Evolutionary conservation across 352 stramenopile species (phyloP).

Genomic region (Phytophthora cactorum): DNA sequence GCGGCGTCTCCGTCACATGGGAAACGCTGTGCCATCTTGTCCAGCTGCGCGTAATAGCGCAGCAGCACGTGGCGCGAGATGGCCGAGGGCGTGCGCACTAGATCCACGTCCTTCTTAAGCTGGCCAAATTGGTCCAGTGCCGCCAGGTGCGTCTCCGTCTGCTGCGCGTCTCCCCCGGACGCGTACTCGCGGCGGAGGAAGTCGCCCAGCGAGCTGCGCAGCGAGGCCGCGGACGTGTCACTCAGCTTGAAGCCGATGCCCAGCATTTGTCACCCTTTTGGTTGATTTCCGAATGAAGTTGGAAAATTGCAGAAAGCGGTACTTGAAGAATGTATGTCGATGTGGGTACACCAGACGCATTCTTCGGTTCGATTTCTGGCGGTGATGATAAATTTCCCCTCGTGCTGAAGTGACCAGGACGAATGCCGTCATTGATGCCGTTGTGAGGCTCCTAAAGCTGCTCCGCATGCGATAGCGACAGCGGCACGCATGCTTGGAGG

Average conservation of each 20-base stretch:
- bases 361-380: background rate
- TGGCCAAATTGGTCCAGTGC: slow-evolving; percentile 56
- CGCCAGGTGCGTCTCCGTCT: slow-evolving; percentile 30
- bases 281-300: slow-evolving; percentile 7
- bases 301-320: background rate
- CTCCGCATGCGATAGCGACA: too few species aligned
- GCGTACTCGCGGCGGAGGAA: slow-evolving; percentile 79
- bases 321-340: slow-evolving; percentile 14
- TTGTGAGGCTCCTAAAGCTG: too few species aligned
- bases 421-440: too few species aligned
- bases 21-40: slow-evolving; percentile 70
- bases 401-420: too few species aligned
- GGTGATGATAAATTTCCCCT: background rate
- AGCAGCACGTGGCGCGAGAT: slow-evolving; percentile 74
- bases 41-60: slow-evolving; percentile 80
- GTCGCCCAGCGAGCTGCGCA: slow-evolving; percentile 62
- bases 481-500: too few species aligned
- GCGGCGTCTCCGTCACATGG: slow-evolving; percentile 38
- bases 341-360: slow-evolving; percentile 7
- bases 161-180: slow-evolving; percentile 9
- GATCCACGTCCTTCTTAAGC: slow-evolving; percentile 71
- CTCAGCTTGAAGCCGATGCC: slow-evolving; percentile 81
- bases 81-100: slow-evolving; percentile 73
- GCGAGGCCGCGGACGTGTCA: slow-evolving; percentile 47
- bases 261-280: slow-evolving; percentile 45